phyloP scores from a whole-genome alignment of 2,329 filamentous ascomycete species.

The Trichoderma oligosporum region DNA sequence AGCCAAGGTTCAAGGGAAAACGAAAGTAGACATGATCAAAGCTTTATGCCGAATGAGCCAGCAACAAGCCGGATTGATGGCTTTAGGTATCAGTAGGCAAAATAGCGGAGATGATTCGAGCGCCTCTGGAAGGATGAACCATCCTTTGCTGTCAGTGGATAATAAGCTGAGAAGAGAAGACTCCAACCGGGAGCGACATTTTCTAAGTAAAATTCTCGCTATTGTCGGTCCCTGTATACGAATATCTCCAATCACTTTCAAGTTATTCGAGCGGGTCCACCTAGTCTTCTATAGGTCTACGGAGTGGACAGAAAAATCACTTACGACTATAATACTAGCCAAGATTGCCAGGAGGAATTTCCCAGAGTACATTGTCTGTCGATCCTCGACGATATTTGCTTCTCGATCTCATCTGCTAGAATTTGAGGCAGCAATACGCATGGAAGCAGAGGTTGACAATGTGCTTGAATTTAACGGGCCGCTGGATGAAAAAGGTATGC shows the following conservation, averaged over 20 bases:
- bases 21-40: conserved; percentile 73
- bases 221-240: conserved; percentile 81
- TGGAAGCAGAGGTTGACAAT: conserved; percentile 76
- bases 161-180: conserved; percentile 28
- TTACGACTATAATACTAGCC: conserved; percentile 90
- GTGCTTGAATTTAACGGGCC: conserved; percentile 76
- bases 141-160: conserved; percentile 22
- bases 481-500: conserved; percentile 60
- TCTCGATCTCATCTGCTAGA: conserved; percentile 74
- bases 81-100: conserved; percentile 61
- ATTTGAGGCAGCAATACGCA: conserved; percentile 80
- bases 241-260: conserved; percentile 67
- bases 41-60: conserved; percentile 71
- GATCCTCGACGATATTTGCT: conserved; percentile 83
- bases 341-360: conserved; percentile 87
- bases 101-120: conserved; percentile 57
- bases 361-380: conserved; percentile 82
- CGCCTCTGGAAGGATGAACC: conserved; percentile 44
- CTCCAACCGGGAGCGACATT: conserved; percentile 68
- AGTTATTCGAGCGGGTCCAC: conserved; percentile 89
- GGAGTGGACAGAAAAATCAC: conserved; percentile 94
- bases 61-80: conserved; percentile 71
- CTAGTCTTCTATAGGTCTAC: conserved; percentile 94
- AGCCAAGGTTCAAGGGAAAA: conserved; percentile 80
- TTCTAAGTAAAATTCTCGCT: conserved; percentile 70